Base-by-base conservation (phyloP, 257 asterid genomes). In the Nicotiana obtusifolia region DNA sequence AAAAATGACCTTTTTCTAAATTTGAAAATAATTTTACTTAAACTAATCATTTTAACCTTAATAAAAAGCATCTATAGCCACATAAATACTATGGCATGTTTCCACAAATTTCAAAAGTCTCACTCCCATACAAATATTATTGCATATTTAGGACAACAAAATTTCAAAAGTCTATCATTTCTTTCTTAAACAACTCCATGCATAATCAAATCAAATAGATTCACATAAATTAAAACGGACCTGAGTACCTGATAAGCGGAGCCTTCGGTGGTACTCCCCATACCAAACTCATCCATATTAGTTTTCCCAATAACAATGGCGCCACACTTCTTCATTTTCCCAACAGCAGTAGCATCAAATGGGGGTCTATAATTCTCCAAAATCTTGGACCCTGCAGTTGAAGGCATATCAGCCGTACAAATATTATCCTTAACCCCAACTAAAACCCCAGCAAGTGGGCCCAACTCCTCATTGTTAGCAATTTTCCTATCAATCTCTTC, bases 251-350 rank as follows among this genome's bases (percentile, higher is more conserved):
- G 97, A 86, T 90, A 96, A 80, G 93, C 97, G 78, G 99, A 96
- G 33, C 87, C 92, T 87, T 96, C 98, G 4, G 98, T 96, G 22
- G 99, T 91, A 83, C 98, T 96, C 22, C 99, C 98, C 99, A 96
- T 96, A 15, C 99, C 99, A 90, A 94, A 96, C 88, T 96, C 99
- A 87, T 96, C 99, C 93, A 96, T 71, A 87, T 96, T 96, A 20
- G 98, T 96, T 91, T 96, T 96, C 77, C 99, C 98, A 67, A 96
- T 89, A 59, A 96, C 82, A 77, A 94, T 91, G 7, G 94, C 98
- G 31, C 98, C 99, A 82, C 85, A 82, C 65, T 92, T 91, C 85
- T 88, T 93, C 91, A 96, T 77, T 88, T 90, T 96, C 87, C 88
- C 90, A 86, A 94, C 97, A 2, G 91, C 97, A 19, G 98, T 94